Evolutionary conservation across 495 filamentous ascomycete genomes (phyloP).

Genomic region (Tetracladium setigerum): DNA sequence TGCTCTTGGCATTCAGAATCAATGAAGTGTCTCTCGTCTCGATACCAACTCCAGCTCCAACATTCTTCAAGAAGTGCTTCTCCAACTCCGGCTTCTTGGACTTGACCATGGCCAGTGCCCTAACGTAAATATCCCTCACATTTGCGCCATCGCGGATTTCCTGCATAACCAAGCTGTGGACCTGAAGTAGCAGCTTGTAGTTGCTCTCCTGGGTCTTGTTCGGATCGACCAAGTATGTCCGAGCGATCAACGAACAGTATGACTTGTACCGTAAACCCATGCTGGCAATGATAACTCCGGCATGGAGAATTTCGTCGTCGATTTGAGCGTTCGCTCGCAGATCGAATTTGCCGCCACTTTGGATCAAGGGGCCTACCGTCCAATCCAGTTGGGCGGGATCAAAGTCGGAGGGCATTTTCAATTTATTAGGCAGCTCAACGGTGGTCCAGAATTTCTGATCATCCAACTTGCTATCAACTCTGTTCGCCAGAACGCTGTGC

Average conservation of each 20-base stretch:
- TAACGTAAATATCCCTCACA: slow-evolving; percentile 86
- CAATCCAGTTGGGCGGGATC: slow-evolving; percentile 91
- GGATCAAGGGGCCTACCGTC: slow-evolving; percentile 83
- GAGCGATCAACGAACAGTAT: slow-evolving; percentile 81
- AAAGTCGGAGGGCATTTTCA: slow-evolving; percentile 77
- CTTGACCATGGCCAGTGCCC: slow-evolving; percentile 69
- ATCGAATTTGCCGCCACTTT: slow-evolving; percentile 94
- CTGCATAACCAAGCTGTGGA: slow-evolving; percentile 82
- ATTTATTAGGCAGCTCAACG: slow-evolving; percentile 54
- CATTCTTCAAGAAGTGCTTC: slow-evolving; percentile 82
- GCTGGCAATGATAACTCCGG: slow-evolving; percentile 84
- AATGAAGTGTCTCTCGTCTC: slow-evolving; percentile 79
- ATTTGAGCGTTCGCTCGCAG: slow-evolving; percentile 66
- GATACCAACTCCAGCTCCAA: slow-evolving; percentile 86
- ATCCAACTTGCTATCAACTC: slow-evolving; percentile 84
- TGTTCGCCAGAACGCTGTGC: slow-evolving; percentile 72
- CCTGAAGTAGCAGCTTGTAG: slow-evolving; percentile 82
- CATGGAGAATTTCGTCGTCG: slow-evolving; percentile 78
- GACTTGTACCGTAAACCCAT: slow-evolving; percentile 92
- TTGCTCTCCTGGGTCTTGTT: slow-evolving; percentile 90
- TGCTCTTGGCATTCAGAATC: slow-evolving; percentile 77
- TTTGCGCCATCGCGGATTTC: slow-evolving; percentile 81
- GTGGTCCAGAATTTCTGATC: slow-evolving; percentile 87
- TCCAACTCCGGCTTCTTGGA: slow-evolving; percentile 91
- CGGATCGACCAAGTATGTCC: slow-evolving; percentile 94